Conservation (phyloP, 2,329 filamentous ascomycete genomes). For the Malbranchea zuffiana region DNA sequence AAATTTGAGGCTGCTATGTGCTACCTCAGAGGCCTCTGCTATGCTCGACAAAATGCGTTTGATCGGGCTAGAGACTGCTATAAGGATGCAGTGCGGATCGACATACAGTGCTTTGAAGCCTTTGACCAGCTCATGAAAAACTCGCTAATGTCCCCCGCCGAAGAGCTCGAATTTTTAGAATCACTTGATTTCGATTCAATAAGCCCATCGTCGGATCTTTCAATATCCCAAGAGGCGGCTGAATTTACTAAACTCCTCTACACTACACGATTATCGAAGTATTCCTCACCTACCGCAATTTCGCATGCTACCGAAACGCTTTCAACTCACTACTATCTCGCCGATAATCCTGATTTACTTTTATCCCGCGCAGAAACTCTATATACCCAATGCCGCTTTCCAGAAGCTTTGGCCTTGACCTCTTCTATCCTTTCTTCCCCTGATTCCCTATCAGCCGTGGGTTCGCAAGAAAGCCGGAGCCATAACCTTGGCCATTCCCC, state of each 20-base stretch:
- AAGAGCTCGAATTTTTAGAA: conserved; percentile 82
- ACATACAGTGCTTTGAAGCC: conserved; percentile 95
- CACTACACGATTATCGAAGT: conserved; percentile 89
- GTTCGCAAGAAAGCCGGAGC: conserved; percentile 21
- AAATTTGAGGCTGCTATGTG: conserved; percentile 96
- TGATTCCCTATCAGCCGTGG: conserved; percentile 48
- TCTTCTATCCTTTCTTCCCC: conserved; percentile 70
- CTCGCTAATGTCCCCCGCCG: conserved; percentile 74
- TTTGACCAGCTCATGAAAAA: conserved; percentile 98
- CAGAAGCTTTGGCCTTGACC: conserved; percentile 73
- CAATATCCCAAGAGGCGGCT: conserved; percentile 69
- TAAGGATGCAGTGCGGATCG: conserved; percentile 91
- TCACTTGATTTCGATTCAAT: conserved; percentile 85
- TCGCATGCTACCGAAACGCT: conserved; percentile 79
- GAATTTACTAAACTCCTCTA: conserved; percentile 95
- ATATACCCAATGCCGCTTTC: conserved; percentile 90
- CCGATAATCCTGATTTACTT: conserved; percentile 77
- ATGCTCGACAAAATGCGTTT: conserved; percentile 93
- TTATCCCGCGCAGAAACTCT: conserved; percentile 81
- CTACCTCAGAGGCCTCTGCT: conserved; percentile 85
- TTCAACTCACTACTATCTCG: conserved; percentile 84
- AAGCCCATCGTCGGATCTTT: conserved; percentile 47
- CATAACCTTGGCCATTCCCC: conserved; percentile 36
- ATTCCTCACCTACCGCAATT: conserved; percentile 75
- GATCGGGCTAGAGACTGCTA: conserved; percentile 97